A percentile compares a stretch with the other conserved stretches of the same genome.
These are phyloP conservation scores for Chlamydomonas asymmetrica DNA, from an alignment of 139 green algal species.

Conservation along the genomic window DNA sequence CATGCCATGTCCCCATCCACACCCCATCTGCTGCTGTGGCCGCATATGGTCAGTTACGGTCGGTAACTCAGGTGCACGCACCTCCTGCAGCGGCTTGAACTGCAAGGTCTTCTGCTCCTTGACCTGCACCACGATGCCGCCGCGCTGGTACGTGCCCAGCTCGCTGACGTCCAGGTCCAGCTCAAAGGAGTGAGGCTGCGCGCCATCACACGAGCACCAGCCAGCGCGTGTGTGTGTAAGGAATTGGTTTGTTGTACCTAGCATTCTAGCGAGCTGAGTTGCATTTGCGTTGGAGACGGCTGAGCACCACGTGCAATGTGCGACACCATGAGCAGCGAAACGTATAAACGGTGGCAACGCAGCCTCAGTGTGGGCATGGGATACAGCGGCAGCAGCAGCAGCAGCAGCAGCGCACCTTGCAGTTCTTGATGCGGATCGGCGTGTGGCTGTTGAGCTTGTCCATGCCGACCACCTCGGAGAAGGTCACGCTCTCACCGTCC, in stretches of 20 bases:
- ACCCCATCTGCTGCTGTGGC: too few relatives aligned
- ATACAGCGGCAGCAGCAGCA: too few relatives aligned
- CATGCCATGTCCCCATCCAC: too few relatives aligned
- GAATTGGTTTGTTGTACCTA: too few relatives aligned
- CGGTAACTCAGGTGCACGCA: neutral
- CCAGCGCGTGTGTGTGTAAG: too few relatives aligned
- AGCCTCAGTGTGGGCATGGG: too few relatives aligned
- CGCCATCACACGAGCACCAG: too few relatives aligned
- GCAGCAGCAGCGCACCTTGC: slow-evolving; percentile 81
- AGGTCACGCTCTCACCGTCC: slow-evolving; percentile 83
- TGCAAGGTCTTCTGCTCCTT: slow-evolving; percentile 87
- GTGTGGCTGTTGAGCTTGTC: slow-evolving; percentile 77
- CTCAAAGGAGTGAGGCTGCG: slow-evolving; percentile 88
- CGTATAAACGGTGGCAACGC: too few relatives aligned
- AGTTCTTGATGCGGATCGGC: slow-evolving; percentile 80
- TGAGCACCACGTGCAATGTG: too few relatives aligned
- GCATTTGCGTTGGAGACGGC: too few relatives aligned
- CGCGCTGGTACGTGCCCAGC: slow-evolving; percentile 68
- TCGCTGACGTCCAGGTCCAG: slow-evolving; percentile 86
- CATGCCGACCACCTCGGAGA: slow-evolving; percentile 92
- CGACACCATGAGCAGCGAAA: too few relatives aligned
- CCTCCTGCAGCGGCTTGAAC: slow-evolving; percentile 77
- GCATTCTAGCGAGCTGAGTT: too few relatives aligned
- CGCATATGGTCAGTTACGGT: neutral
- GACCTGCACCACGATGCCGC: slow-evolving; percentile 90